Evolutionary conservation across 805 yeast species (phyloP).

Genomic region (Lipomyces orientalis): DNA sequence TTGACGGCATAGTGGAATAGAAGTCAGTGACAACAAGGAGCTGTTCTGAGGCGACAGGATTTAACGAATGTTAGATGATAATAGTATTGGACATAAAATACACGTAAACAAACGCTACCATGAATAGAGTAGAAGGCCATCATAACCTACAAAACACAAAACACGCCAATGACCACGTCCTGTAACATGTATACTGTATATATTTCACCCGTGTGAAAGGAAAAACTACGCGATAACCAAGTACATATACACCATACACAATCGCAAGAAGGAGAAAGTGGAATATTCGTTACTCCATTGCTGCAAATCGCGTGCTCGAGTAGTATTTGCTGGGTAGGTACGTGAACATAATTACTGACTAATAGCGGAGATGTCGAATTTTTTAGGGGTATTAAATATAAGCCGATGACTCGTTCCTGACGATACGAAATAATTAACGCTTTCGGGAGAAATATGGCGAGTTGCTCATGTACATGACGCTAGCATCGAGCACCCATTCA

Average conservation of each 20-base stretch:
- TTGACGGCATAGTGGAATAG: background rate
- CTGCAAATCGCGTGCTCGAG: background rate
- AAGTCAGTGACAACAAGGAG: background rate
- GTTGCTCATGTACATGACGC: constrained; percentile 69
- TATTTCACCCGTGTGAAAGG: background rate
- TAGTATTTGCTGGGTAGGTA: background rate
- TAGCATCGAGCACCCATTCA: constrained; percentile 78
- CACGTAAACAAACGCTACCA: constrained; percentile 1
- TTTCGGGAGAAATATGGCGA: constrained; percentile 69
- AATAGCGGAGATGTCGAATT: background rate
- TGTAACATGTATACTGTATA: background rate
- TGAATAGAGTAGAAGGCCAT: background rate
- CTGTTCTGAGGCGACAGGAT: background rate
- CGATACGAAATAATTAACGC: constrained; percentile 23
- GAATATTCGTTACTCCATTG: background rate
- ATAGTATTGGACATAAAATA: background rate
- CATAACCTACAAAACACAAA: background rate
- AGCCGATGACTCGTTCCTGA: background rate
- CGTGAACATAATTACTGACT: background rate
- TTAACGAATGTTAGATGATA: constrained; percentile 1
- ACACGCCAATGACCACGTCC: background rate
- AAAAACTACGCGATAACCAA: background rate
- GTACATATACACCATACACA: background rate
- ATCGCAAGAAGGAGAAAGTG: background rate
- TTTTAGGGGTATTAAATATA: background rate